These are phyloP conservation scores for Malus asiatica DNA, from an alignment of 306 rosid genomes.

Conservation along the genomic window DNA sequence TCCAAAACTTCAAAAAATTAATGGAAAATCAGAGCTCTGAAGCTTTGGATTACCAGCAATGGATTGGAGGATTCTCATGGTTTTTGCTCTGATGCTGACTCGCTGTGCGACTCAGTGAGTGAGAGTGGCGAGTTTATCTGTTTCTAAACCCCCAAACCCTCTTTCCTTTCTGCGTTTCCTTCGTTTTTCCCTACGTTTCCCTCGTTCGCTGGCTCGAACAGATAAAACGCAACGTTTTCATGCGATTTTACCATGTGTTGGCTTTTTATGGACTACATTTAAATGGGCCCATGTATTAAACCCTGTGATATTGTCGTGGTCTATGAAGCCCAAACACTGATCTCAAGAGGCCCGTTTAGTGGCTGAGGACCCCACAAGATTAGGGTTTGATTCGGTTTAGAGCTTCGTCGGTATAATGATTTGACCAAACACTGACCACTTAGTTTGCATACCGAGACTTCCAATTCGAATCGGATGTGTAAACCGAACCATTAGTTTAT, in stretches of 20 bases:
- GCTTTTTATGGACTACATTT: not conserved
- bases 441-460: no score
- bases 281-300: not conserved
- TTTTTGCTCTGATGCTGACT: not conserved
- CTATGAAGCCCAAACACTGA: not conserved
- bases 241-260: no score
- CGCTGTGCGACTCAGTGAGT: not conserved
- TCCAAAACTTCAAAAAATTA: not conserved
- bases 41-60: slow-evolving; percentile 28
- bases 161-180: not conserved
- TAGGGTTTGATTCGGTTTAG: no score
- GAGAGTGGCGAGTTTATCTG: not conserved
- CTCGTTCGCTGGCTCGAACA: no score
- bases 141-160: slow-evolving; percentile 28
- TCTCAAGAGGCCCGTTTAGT: not conserved
- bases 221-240: not conserved
- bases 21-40: not conserved
- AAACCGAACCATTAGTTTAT: no score
- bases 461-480: no score
- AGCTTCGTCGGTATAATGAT: no score
- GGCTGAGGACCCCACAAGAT: no score
- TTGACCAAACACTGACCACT: no score
- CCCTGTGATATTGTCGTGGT: not conserved
- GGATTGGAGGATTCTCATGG: slow-evolving; percentile 62
- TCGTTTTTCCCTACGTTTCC: not conserved